phyloP scores from a whole-genome alignment of 2,329 filamentous ascomycete genomes.

The Fusarium chaquense region DNA sequence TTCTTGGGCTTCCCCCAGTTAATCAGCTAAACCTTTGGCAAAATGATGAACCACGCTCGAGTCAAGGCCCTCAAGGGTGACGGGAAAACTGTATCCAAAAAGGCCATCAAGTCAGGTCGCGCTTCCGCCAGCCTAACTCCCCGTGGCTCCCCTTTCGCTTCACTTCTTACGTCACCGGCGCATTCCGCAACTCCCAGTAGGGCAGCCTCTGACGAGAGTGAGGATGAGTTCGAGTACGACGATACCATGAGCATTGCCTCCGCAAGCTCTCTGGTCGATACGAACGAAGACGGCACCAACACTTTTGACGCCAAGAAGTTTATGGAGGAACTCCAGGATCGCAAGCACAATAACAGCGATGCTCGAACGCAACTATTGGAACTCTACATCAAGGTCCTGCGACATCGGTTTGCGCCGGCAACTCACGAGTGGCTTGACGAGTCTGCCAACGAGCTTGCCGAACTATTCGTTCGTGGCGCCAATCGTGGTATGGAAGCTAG shows the following conservation, averaged over 20 bases:
- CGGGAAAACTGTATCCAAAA: slow-evolving; percentile 78
- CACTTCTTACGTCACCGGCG: slow-evolving; percentile 67
- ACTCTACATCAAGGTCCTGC: slow-evolving; percentile 64
- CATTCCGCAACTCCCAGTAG: slow-evolving; percentile 71
- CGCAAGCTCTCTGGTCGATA: slow-evolving; percentile 58
- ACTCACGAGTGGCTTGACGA: slow-evolving; percentile 63
- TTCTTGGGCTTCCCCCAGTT: neutral
- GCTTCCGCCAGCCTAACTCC: slow-evolving; percentile 70
- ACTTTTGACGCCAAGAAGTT: slow-evolving; percentile 72
- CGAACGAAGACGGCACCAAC: slow-evolving; percentile 75
- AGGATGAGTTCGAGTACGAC: slow-evolving; percentile 64
- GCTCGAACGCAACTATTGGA: slow-evolving; percentile 68
- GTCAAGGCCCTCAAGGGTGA: slow-evolving; percentile 77
- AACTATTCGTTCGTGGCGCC: slow-evolving; percentile 77
- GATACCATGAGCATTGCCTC: slow-evolving; percentile 59
- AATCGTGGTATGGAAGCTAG: slow-evolving; percentile 75
- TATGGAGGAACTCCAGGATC: slow-evolving; percentile 76
- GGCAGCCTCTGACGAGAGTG: slow-evolving; percentile 71
- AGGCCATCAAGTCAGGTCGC: slow-evolving; percentile 70
- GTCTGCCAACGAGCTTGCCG: slow-evolving; percentile 67
- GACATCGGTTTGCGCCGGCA: slow-evolving; percentile 54
- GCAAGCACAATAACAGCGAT: slow-evolving; percentile 81
- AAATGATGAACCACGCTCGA: slow-evolving; percentile 70
- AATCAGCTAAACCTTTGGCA: neutral
- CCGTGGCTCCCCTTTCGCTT: slow-evolving; percentile 68